phyloP scores from a whole-genome alignment of 306 rosid genomes.

The Cicer bijugum region DNA sequence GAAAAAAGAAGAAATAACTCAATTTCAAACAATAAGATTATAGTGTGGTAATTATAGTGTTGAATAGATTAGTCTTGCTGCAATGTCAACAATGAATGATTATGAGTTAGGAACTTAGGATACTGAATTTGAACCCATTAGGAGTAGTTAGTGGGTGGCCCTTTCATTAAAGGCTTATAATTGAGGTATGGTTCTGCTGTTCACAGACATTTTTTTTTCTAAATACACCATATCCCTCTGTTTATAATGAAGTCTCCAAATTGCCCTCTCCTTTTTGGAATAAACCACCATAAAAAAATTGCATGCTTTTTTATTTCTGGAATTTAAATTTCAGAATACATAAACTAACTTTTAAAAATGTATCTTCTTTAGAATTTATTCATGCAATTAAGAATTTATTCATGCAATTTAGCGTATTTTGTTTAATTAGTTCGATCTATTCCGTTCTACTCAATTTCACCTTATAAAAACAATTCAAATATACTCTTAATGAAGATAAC shows the following conservation, averaged over 20 bases:
- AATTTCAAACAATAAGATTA: not conserved
- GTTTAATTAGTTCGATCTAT: too few relatives aligned
- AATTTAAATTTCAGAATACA: conserved; percentile 8
- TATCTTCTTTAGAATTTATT: not conserved
- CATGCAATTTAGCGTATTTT: not conserved
- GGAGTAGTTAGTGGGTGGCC: not conserved
- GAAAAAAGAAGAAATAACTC: not conserved
- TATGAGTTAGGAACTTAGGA: not conserved
- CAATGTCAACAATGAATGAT: not conserved
- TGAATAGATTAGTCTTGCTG: not conserved
- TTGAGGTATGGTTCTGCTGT: not conserved
- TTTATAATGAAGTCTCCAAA: too few relatives aligned
- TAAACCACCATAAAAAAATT: not conserved
- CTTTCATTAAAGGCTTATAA: not conserved
- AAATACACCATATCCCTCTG: not conserved
- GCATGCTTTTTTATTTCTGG: not conserved
- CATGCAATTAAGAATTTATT: not conserved
- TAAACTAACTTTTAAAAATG: not conserved
- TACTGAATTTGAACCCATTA: not conserved
- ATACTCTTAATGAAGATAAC: too few relatives aligned
- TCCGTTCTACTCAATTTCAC: too few relatives aligned
- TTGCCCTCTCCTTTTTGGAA: not conserved
- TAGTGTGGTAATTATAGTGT: not conserved
- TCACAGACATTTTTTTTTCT: not conserved
- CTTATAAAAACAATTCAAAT: too few relatives aligned